Base-by-base conservation (phyloP, 306 rosid genomes). In the Rosa lucieae region DNA sequence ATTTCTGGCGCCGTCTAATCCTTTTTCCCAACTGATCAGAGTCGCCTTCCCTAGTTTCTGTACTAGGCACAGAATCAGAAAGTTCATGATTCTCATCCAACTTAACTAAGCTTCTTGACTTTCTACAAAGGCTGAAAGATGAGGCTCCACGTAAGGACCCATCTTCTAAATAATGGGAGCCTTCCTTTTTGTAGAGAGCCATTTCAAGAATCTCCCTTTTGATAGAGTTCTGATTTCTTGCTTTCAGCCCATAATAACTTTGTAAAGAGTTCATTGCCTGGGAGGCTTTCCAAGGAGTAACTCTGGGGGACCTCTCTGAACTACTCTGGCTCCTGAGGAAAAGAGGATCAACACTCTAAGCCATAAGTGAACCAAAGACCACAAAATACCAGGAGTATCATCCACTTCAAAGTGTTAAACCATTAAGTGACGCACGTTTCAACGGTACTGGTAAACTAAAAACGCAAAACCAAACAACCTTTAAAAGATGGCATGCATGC, bases 191-290 rank as follows among this genome's bases (percentile, higher is more conserved):
- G 70, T 79, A 80, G 44, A 72, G 73, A 23, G 79, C 77, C 85
- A 85, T 80, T 72, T 86, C 89, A 63, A 77, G 82, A 46, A 39
- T 67, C 26, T 67, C 71, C 80, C 72, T 77, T 86, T 90, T 18
- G 74, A 46, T 40, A 62, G 82, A 74, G 74, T 80, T 84, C 82
- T 69, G 83, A 44, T 77, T 79, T 23, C 69, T 70, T 69, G 88
- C 77, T 76, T 86, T 88, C 35, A 90, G 97, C 77, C 94, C 94
- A 83, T 89, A 90, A 77, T 82, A 92, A 79, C 92, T 97, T 77
- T 87, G 97, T 83, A 92, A 87, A 76, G 94, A 87, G 89, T 79
- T 81, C 96, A 92, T 94, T 74, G 93, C 97, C 21, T 80, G 81
- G 77, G 96, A 89, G 71, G 90, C 75, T 78, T 80, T 89, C 56